A percentile compares a stretch with the other conserved stretches of the same genome.
Conservation (phyloP, 1,284 basidiomycete genomes). For the Tilletiopsis washingtonensis region DNA sequence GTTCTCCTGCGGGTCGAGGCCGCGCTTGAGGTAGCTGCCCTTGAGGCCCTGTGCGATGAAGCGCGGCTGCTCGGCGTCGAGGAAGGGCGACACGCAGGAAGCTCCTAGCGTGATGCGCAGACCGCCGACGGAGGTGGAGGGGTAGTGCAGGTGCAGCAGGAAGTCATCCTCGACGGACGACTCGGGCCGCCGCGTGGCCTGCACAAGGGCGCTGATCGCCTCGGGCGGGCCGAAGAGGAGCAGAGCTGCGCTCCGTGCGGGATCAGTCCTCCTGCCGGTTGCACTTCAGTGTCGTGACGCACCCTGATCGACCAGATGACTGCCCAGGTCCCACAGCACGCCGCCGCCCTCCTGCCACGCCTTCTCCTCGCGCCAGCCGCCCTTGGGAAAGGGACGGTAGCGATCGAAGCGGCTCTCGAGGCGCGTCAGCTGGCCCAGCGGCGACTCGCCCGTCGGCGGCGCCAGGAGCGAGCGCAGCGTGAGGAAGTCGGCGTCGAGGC, state of each 20-base stretch:
- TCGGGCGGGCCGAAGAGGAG: conserved; percentile 39
- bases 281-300: background rate
- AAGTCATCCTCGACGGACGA: conserved; percentile 43
- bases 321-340: conserved; percentile 43
- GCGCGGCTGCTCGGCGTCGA: conserved; percentile 20
- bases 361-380: conserved; percentile 40
- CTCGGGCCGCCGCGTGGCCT: conserved; percentile 33
- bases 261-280: background rate
- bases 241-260: conserved; percentile 10
- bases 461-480: conserved; percentile 34
- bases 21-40: conserved; percentile 34
- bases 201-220: conserved; percentile 30
- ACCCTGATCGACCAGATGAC: conserved; percentile 42
- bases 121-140: conserved; percentile 28
- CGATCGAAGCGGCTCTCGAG: conserved; percentile 43
- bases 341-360: conserved; percentile 37
- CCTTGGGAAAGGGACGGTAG: conserved; percentile 39
- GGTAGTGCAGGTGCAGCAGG: conserved; percentile 34
- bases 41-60: background rate
- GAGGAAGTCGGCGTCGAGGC: conserved; percentile 43
- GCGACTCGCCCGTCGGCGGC: conserved; percentile 16
- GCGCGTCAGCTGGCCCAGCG: conserved; percentile 35
- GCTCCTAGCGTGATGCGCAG: conserved; percentile 31
- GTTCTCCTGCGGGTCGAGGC: conserved; percentile 42
- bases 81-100: conserved; percentile 35